Percentiles rank a stretch among this genome's conserved stretches.
phyloP scores from a whole-genome alignment of 2,329 filamentous ascomycete species.

The Sphaerulina musiva region DNA sequence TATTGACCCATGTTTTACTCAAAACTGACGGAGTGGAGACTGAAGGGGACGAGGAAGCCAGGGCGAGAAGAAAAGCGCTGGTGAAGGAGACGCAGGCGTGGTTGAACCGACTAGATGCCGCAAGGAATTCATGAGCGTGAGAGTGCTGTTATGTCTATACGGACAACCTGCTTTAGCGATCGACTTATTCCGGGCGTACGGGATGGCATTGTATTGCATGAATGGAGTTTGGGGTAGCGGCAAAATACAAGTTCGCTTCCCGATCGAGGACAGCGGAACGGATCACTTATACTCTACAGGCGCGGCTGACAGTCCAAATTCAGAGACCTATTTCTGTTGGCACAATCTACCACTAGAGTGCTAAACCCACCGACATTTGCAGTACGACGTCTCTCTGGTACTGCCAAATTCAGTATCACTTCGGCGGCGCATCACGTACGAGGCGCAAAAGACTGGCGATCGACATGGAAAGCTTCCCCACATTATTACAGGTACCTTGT shows the following conservation, averaged over 20 bases:
- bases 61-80: slow-evolving; percentile 61
- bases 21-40: slow-evolving; percentile 73
- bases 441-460: background rate
- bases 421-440: background rate
- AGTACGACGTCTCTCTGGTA: background rate
- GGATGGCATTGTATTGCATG: background rate
- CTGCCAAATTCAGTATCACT: background rate
- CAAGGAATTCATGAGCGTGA: background rate
- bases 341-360: background rate
- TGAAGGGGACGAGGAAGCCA: slow-evolving; percentile 59
- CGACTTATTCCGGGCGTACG: background rate
- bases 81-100: slow-evolving; percentile 65
- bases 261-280: background rate
- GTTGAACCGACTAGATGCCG: slow-evolving; percentile 58
- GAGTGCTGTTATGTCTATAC: background rate
- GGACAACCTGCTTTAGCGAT: slow-evolving; percentile 1
- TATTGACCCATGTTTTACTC: slow-evolving; percentile 67
- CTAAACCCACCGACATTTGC: background rate
- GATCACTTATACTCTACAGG: background rate
- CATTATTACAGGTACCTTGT: background rate
- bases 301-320: background rate
- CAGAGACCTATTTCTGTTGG: background rate
- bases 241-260: background rate
- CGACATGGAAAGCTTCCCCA: background rate
- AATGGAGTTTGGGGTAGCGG: background rate